phyloP scores from a whole-genome alignment of 192 early-diverging fungal genomes.

The Umbelopsis sp. region DNA sequence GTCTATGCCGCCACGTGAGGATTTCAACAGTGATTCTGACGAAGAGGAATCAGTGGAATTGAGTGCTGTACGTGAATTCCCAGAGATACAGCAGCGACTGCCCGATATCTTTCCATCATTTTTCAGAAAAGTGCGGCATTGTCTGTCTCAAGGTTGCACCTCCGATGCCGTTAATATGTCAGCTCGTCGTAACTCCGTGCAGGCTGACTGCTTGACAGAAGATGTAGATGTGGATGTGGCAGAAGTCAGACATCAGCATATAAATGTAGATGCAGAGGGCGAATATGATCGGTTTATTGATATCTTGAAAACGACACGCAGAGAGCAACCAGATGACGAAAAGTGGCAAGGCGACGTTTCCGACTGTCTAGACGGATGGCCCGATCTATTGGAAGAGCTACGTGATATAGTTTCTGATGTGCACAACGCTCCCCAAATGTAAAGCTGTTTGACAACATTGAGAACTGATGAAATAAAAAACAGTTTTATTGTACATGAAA shows the following conservation, averaged over 20 bases:
- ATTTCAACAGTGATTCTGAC: neutral
- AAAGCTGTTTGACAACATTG: neutral
- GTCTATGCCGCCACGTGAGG: neutral
- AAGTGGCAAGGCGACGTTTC: constrained; percentile 34
- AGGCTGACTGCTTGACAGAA: neutral
- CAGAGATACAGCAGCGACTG: constrained; percentile 12
- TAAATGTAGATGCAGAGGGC: constrained; percentile 14
- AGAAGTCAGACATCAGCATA: constrained; percentile 2
- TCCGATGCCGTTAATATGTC: neutral
- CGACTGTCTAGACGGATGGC: constrained; percentile 35
- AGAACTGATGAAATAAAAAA: neutral
- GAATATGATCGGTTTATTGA: constrained; percentile 25
- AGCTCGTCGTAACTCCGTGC: constrained; percentile 23
- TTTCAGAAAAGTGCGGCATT: constrained; percentile 22
- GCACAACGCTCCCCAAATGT: neutral
- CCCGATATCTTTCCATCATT: constrained; percentile 20
- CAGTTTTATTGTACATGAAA: constrained; percentile 21
- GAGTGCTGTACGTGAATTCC: neutral
- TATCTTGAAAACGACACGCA: constrained; percentile 24
- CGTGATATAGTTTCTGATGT: constrained; percentile 28
- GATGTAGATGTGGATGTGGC: constrained; percentile 10
- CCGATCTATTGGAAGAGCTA: constrained; percentile 29
- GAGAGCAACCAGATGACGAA: constrained; percentile 31
- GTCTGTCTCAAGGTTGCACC: constrained; percentile 11
- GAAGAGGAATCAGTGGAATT: neutral